Evolutionary conservation across 345 rosid species (phyloP), one percentile per base, ranked within the genome.

Genomic region (Mallotus nudiflorus): DNA sequence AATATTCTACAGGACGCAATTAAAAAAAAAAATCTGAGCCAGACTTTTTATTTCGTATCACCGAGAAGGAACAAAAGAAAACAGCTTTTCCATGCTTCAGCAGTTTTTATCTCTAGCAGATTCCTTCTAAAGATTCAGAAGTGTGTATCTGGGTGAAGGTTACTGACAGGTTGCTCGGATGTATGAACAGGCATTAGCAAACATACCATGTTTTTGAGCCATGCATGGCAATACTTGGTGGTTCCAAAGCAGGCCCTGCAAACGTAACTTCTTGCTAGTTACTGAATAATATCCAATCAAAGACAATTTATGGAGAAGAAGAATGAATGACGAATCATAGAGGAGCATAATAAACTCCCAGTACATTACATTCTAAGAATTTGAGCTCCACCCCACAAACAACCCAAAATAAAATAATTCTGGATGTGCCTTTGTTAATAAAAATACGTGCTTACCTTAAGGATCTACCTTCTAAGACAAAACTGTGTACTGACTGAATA

Each of bases 161-260:
- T 42, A 12, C 4, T 12, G 46, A 16, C n/a, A 37, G 10, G 44
- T 9, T 9, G 64, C n/a, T n/a, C n/a, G 24, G 45, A 12, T 42
- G 2, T 9, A 12, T 42, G 13, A 5, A 9, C 46, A 42, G 1
- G 62, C 4, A 0, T 2, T 16, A 29, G 15, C 37, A 51, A 2
- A 15, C 82, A 67, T 80, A 93, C 98, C 91, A 75, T 84, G 71
- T 88, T 94, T 82, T 96, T 87, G 66, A 94, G 77, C 98, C 98
- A 94, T 68, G 98, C 95, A 86, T 89, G 98, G 71, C 98, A 94
- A 74, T 94, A 94, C 67, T 94, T 89, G 22, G 93, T 94, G 62
- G 96, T 91, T 69, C 98, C 98, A 83, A 91, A 91, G 75, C 96
- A 91, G 59, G 96, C 98, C 87, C 97, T 93, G 84, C 20, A 69